phyloP scores from a whole-genome alignment of 495 filamentous ascomycete genomes.

The Penicillium canescens region DNA sequence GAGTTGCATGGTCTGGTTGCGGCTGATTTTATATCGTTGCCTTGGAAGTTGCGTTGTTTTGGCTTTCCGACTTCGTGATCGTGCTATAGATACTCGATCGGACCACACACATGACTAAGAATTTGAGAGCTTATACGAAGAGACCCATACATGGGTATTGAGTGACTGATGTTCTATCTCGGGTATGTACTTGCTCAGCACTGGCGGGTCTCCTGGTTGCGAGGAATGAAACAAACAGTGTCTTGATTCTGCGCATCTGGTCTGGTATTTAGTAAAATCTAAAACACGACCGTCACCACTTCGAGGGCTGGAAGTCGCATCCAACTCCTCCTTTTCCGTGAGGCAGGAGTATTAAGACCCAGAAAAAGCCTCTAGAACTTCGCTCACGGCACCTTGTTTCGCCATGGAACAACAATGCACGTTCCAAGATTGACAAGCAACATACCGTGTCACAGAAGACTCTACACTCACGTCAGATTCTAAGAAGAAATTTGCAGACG shows the following conservation, averaged over 20 bases:
- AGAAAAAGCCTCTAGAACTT: background rate
- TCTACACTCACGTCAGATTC: background rate
- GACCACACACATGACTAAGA: too few relatives aligned
- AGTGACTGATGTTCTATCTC: background rate
- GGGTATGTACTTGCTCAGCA: background rate
- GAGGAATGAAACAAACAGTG: background rate
- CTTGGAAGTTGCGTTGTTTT: too few relatives aligned
- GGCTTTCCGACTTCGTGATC: too few relatives aligned
- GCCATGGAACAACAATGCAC: background rate
- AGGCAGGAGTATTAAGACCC: slow-evolving; percentile 9
- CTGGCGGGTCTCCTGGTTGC: background rate
- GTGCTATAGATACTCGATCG: too few relatives aligned
- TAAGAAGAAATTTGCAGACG: slow-evolving; percentile 12
- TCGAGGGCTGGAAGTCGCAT: background rate
- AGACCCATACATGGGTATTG: background rate
- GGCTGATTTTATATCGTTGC: background rate
- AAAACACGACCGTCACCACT: background rate
- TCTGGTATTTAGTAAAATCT: background rate
- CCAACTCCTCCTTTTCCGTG: background rate
- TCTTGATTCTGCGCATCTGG: background rate
- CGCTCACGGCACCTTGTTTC: slow-evolving; percentile 1
- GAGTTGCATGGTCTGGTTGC: background rate
- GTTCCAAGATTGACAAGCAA: background rate
- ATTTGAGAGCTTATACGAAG: too few relatives aligned
- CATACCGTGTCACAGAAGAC: background rate